Conservation (phyloP, 225 moss, liverwort and hornwort genomes). For the Bryoerythrophyllum caledonicum region DNA sequence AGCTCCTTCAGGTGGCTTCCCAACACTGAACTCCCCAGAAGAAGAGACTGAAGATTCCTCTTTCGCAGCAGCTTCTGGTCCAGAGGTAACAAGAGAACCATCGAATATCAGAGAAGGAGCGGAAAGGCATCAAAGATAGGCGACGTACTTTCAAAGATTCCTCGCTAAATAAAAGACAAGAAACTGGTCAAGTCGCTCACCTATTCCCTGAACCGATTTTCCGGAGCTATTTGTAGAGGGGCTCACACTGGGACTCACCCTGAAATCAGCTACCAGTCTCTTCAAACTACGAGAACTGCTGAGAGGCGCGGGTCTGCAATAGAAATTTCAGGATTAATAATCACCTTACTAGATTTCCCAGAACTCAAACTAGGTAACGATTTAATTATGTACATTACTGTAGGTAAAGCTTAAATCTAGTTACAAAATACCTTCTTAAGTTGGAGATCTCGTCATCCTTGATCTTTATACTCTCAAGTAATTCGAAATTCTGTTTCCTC, state of each 20-base stretch:
- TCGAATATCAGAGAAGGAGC: constrained; percentile 17
- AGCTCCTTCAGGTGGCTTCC: constrained; percentile 15
- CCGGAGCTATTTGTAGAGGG: constrained; percentile 16
- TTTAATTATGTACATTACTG: background rate
- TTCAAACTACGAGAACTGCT: constrained; percentile 22
- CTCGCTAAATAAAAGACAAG: constrained; percentile 4
- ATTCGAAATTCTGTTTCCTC: constrained; percentile 46
- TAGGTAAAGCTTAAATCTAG: constrained; percentile 8
- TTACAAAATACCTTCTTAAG: constrained; percentile 48
- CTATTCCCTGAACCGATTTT: constrained; percentile 14
- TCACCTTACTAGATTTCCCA: constrained; percentile 3
- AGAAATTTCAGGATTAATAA: constrained; percentile 12
- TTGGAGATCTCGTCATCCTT: constrained; percentile 53
- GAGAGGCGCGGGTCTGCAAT: constrained; percentile 29
- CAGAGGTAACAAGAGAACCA: constrained; percentile 16
- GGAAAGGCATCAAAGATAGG: constrained; percentile 3
- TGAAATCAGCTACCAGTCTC: constrained; percentile 21
- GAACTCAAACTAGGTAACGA: constrained; percentile 8
- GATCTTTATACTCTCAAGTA: constrained; percentile 43
- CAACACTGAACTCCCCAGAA: constrained; percentile 12
- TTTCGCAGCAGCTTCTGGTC: constrained; percentile 18
- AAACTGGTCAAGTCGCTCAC: constrained; percentile 32
- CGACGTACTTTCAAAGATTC: background rate
- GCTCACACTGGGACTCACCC: constrained; percentile 20
- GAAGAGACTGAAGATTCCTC: background rate